Conservation (phyloP, 441 rosid species). For the Eutrema salsugineum region DNA sequence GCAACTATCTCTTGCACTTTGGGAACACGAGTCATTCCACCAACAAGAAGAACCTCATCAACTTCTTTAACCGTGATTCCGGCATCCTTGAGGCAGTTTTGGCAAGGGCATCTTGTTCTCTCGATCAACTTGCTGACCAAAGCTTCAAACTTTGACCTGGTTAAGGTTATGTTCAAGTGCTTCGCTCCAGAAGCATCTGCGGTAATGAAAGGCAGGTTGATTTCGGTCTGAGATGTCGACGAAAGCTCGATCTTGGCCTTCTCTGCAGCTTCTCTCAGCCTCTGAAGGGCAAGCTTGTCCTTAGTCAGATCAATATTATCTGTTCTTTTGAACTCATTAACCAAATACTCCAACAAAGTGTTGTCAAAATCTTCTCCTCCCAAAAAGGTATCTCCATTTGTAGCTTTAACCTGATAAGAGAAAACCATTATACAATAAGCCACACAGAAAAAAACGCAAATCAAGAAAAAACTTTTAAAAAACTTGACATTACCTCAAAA, state of each 20-base stretch:
- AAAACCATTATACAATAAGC: background rate
- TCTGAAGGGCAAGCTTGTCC: slow-evolving; percentile 53
- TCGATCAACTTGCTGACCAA: slow-evolving; percentile 46
- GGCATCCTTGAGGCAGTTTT: slow-evolving; percentile 53
- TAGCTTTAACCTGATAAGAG: slow-evolving; percentile 48
- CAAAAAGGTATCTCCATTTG: slow-evolving; percentile 58
- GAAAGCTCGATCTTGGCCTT: slow-evolving; percentile 63
- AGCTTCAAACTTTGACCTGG: slow-evolving; percentile 53
- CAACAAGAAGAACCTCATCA: slow-evolving; percentile 43
- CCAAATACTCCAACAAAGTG: slow-evolving; percentile 45
- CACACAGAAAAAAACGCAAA: background rate
- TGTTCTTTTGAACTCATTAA: slow-evolving; percentile 44
- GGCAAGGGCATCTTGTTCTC: slow-evolving; percentile 46
- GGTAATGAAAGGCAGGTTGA: slow-evolving; percentile 56
- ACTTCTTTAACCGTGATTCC: slow-evolving; percentile 45
- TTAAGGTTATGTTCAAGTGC: slow-evolving; percentile 49
- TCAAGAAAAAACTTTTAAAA: background rate
- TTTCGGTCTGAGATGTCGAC: slow-evolving; percentile 55
- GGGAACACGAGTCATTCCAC: slow-evolving; percentile 51
- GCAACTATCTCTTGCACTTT: slow-evolving; percentile 41
- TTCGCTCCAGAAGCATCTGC: slow-evolving; percentile 63
- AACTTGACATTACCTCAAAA: slow-evolving; percentile 34
- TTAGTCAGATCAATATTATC: slow-evolving; percentile 50
- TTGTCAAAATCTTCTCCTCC: slow-evolving; percentile 63
- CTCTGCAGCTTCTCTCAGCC: slow-evolving; percentile 61